phyloP scores from a whole-genome alignment of 2,329 filamentous ascomycete genomes.

The Colletotrichum cuscutae region DNA sequence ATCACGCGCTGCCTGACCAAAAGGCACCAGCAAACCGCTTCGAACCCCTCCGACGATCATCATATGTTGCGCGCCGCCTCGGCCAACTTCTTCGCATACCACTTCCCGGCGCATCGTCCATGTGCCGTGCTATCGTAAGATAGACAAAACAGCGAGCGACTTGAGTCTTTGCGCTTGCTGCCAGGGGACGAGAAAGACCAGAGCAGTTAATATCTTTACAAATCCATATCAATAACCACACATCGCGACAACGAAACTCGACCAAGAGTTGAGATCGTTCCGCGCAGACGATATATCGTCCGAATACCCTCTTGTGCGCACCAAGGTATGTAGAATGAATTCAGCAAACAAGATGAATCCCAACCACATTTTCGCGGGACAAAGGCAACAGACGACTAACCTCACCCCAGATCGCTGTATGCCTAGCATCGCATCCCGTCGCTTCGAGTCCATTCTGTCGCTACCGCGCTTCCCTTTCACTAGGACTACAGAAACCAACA shows the following conservation, averaged over 20 bases:
- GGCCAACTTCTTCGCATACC: conserved; percentile 31
- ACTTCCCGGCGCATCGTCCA: conserved; percentile 50
- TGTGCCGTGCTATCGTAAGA: conserved; percentile 52
- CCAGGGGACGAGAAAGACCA: conserved; percentile 68
- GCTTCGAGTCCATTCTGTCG: conserved; percentile 24
- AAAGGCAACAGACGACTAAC: neutral
- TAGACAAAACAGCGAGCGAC: conserved; percentile 66
- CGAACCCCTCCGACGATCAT: conserved; percentile 1
- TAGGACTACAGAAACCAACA: conserved; percentile 36
- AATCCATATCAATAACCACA: conserved; percentile 1
- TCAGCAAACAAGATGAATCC: neutral
- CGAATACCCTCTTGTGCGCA: neutral
- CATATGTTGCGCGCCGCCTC: conserved; percentile 28
- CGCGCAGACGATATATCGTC: neutral
- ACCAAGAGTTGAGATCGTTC: neutral
- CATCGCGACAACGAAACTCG: neutral
- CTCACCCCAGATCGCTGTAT: conserved; percentile 28
- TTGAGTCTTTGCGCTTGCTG: conserved; percentile 76
- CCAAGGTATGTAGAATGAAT: conserved; percentile 3
- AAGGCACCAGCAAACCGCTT: neutral
- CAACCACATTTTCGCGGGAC: neutral
- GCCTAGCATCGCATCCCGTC: conserved; percentile 10
- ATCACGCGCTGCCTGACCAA: conserved; percentile 1
- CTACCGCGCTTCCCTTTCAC: conserved; percentile 37
- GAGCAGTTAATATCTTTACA: conserved; percentile 15